Base-by-base conservation (phyloP, 257 asterid genomes). In the Jacaranda copaia region DNA sequence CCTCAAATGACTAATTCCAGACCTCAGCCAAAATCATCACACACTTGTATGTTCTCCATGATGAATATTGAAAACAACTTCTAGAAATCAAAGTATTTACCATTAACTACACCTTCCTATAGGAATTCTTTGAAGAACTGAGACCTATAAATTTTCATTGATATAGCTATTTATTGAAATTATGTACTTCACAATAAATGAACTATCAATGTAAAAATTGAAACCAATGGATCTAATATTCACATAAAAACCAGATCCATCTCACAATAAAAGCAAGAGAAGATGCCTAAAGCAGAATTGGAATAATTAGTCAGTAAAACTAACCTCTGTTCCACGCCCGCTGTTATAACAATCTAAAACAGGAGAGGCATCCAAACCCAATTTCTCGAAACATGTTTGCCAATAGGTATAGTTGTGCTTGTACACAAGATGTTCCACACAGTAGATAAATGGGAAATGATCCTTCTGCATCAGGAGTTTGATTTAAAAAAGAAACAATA, bases 401-500 rank as follows among this genome's bases (percentile, higher is more conserved):
- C 99, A 95, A 65, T 91, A 70, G 58, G 88, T 81, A 78, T 91
- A 89, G 40, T 90, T 88, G 66, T 81, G 72, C n/a, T 87, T 49
- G 81, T 93, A 88, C 48, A 91, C 87, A 80, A 93, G 88, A 5
- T 42, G 88, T 78, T 95, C 99, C 75, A 93, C 90, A 32, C 99
- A 95, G 83, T 89, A 91, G 78, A 95, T 79, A 82, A 91, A 91
- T 19, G 97, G 97, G 70, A 93, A 93, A 81, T 95, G 85, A 6
- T 67, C 90, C 19, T 86, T 83, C 99, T 95, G 97, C 97, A 90
- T 65, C 64, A 80, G 12, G 25, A 52, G 72, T 81, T 64, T 52
- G 56, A 69, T 20, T 70, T 45, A 64, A 72, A 52, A 40, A 3
- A 69, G 2, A 68, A 60, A 66, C 40, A 61, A 35, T 51, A 25